Base-by-base conservation (phyloP, 108 stramenopile species). In the Hondaea fermentalgiana region DNA sequence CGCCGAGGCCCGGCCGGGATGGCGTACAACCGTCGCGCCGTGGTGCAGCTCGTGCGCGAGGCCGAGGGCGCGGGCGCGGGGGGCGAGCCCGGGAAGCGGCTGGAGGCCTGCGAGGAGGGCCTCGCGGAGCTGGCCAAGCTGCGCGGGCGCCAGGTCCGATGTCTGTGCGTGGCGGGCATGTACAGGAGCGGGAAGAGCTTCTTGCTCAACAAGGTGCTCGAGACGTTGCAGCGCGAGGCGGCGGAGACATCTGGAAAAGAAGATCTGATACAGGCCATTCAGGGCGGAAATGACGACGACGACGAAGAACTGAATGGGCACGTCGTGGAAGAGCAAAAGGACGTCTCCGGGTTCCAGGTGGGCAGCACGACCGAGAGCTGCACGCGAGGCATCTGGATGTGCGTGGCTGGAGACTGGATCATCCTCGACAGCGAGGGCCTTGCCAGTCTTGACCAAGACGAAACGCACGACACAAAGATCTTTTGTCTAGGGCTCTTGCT, bases 391-490 rank as follows among this genome's bases (percentile, higher is more conserved):
- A 47, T 92, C 25, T 92, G 91, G 91, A 57, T 90, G 57, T 92
- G 90, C 64, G 90, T 88, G 19, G n/a, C 43, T 69, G 49, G 23
- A 4, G 44, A 89, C 19, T 57, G 87, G 35, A 8, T 91, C 5
- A 55, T 91, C 49, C 21, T 91, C 44, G 91, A 91, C 87, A 91
- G 88, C 60, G 91, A 91, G 89, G 91, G 91, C n/a, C 87, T 91
- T 6, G 91, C 83, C 5, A 53, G 45, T 14, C 51, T 89, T 44
- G 19, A 58, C 14, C 83, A 83, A 5, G 45, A 51, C 23, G 89
- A 91, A 87, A 90, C 89, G 47, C 72, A 91, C 51, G 91, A 91
- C 60, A 57, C 69, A 6, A 76, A 72, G 83, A 88, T 91, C 55
- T 91, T 91, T 25, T 58, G 88, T 6, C 83, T 89, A 5, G 91